Base-by-base conservation (phyloP, 305 asterid genomes). In the Fraxinus xanthoxyloides region DNA sequence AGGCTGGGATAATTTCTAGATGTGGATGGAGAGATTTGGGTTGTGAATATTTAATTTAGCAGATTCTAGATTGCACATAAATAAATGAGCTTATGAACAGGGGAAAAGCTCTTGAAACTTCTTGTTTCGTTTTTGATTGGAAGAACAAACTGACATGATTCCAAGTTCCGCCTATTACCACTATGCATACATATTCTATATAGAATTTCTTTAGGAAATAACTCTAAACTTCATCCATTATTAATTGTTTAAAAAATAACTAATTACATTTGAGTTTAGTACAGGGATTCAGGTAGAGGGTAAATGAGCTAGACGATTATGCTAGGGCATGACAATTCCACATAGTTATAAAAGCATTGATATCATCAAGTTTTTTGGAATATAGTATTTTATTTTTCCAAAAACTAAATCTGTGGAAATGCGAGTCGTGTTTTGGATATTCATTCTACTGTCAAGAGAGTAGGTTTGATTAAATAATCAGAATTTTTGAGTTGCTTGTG, bases 11-110 rank as follows among this genome's bases (percentile, higher is more conserved):
- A 15, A 63, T 61, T 74, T 17, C 30, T 69, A 13, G 23, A 15
- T 21, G 65, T 77, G 79, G 67, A 51, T 82, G 75, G 80, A 40
- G 8, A 24, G 70, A 61, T 75, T 30, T 46, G 8, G n/a, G 2
- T 51, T 34, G 72, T 80, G 38, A 65, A 69, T 69, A 7, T 69
- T 69, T 67, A 26, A 3, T 28, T 67, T 4, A 24, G 36, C 19
- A 67, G 36, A 26, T 28, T 43, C 26, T 43, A 61, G 43, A n/a
- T 72, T 23, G 23, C 69, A 59, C 32, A 48, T 5, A 72, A 19
- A 81, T 69, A 61, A 59, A 21, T 40, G 65, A 17, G 70, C 32
- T 46, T 46, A 51, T 46, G 81, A 77, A 17, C 28, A 36, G 59
- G 48, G 72, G 46, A 9, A 67, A 77, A 69, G 28, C 35, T 34